Evolutionary conservation across 352 stramenopile species (phyloP).

Genomic region (Phytophthora rubi): DNA sequence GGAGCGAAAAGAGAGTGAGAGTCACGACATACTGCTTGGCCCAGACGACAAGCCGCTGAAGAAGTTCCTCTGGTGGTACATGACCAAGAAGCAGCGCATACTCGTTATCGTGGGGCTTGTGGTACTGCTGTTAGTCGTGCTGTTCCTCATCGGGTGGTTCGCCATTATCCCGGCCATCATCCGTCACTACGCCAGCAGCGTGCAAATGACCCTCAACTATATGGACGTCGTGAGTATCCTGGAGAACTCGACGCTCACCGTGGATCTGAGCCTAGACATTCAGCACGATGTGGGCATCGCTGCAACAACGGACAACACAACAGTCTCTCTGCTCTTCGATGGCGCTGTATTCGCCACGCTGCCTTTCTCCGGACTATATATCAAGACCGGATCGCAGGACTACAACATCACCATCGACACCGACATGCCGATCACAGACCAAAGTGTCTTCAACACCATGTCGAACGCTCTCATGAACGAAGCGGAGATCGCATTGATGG

Average conservation of each 20-base stretch:
- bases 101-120: conserved; percentile 43
- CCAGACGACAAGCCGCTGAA: conserved; percentile 26
- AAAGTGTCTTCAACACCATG: conserved; percentile 53
- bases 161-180: conserved; percentile 61
- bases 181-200: conserved; percentile 54
- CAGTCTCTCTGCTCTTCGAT: conserved; percentile 47
- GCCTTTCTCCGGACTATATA: conserved; percentile 48
- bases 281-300: conserved; percentile 47
- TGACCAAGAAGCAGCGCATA: conserved; percentile 59
- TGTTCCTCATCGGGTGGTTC: conserved; percentile 67
- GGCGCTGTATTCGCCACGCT: conserved; percentile 51
- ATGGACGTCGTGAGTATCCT: conserved; percentile 59
- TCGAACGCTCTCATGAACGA: conserved; percentile 44
- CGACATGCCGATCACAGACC: conserved; percentile 46
- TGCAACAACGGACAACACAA: conserved; percentile 50
- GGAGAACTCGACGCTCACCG: conserved; percentile 44
- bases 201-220: conserved; percentile 65
- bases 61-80: conserved; percentile 58
- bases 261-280: conserved; percentile 58
- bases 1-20: conserved; percentile 18
- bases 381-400: conserved; percentile 44
- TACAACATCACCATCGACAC: conserved; percentile 58
- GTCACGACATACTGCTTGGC: conserved; percentile 4
- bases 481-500: conserved; percentile 43
- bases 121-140: conserved; percentile 40